Conservation (phyloP, 2,329 filamentous ascomycete species). For the Aschersonia sp. region DNA sequence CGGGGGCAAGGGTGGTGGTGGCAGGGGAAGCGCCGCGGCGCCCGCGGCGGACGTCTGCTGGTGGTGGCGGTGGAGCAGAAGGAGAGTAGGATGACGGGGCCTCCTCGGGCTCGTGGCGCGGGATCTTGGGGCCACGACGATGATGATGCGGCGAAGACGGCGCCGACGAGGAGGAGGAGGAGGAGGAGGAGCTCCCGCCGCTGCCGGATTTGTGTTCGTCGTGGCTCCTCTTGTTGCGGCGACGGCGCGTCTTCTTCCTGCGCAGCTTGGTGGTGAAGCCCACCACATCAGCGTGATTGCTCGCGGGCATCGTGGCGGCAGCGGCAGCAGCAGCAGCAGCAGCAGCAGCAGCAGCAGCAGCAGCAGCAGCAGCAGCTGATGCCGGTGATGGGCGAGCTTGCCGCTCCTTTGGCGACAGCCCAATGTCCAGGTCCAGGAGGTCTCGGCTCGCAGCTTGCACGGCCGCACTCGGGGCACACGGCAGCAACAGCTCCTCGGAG, state of each 20-base stretch:
- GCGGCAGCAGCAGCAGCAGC: no score
- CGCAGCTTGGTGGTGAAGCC: constrained; percentile 34
- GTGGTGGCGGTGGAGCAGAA: no score
- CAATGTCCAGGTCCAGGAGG: constrained; percentile 25
- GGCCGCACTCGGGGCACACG: constrained; percentile 30
- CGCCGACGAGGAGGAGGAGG: no score
- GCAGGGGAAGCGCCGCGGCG: constrained; percentile 1
- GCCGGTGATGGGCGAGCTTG: no score
- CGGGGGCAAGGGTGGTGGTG: constrained; percentile 1
- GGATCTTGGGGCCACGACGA: no score
- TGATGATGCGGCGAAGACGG: no score
- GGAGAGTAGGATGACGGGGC: no score
- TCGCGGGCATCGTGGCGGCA: constrained; percentile 11
- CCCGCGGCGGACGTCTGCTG: no score
- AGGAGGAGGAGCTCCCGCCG: neutral
- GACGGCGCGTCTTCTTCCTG: constrained; percentile 23
- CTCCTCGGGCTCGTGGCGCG: no score
- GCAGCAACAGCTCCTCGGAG: constrained; percentile 22
- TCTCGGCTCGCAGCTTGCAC: constrained; percentile 38
- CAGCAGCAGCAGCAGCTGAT: no score
- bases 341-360: no score
- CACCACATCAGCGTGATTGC: constrained; percentile 11
- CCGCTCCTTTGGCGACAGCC: constrained; percentile 8
- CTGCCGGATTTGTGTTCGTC: constrained; percentile 9
- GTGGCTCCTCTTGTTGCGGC: constrained; percentile 21